Conservation (phyloP, 169 alveolate species). For the Perkinsus marinus region DNA sequence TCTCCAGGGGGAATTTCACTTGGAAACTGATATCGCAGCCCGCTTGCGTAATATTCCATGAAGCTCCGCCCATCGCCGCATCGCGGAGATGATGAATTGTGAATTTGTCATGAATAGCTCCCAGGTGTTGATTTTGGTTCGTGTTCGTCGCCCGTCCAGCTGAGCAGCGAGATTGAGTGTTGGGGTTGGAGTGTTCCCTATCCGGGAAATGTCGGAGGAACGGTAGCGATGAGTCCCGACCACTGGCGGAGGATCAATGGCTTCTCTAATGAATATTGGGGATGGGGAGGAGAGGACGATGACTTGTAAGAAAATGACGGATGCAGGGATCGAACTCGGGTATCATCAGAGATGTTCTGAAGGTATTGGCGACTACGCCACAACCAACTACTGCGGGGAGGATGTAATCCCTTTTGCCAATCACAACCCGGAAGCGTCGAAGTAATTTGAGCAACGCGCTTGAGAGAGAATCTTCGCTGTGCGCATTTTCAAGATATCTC, state of each 20-base stretch:
- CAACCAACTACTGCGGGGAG: not conserved
- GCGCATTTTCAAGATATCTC: not conserved
- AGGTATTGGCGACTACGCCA: not conserved
- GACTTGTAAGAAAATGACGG: not conserved
- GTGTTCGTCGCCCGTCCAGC: not conserved
- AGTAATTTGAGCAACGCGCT: not conserved
- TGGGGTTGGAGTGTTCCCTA: not conserved
- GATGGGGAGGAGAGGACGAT: constrained; percentile 9
- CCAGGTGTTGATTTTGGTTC: not conserved
- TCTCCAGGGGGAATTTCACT: no score
- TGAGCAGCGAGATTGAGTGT: not conserved
- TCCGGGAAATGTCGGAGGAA: not conserved
- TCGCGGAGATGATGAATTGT: no score
- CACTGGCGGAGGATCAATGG: constrained; percentile 3
- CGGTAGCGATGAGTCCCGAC: not conserved
- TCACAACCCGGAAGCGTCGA: not conserved
- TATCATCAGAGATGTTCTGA: not conserved
- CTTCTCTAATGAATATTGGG: constrained; percentile 5
- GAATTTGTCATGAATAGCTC: not conserved
- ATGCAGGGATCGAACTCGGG: not conserved
- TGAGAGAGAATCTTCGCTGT: not conserved
- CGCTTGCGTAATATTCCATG: no score
- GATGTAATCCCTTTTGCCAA: not conserved
- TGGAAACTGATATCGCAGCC: no score
- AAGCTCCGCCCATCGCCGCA: no score